phyloP scores from a whole-genome alignment of 306 rosid genomes.

The Begonia masoniana region DNA sequence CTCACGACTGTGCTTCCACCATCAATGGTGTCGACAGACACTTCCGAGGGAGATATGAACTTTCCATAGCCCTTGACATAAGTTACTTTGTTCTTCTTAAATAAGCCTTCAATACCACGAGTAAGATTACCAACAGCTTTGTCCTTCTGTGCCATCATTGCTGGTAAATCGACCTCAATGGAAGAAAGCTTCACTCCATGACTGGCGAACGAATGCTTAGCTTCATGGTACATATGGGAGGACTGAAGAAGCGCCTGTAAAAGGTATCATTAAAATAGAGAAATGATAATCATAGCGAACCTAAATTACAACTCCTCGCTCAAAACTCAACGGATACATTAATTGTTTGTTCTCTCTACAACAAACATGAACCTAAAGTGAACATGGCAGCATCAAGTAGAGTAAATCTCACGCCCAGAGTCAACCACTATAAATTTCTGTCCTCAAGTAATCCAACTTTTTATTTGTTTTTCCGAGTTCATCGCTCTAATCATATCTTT shows the following conservation, averaged over 20 bases:
- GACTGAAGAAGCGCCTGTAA: constrained; percentile 90
- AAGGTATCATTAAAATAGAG: neutral
- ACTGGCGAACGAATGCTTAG: constrained; percentile 63
- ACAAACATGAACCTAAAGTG: too few relatives aligned
- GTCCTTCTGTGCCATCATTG: constrained; percentile 91
- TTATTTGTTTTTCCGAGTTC: too few relatives aligned
- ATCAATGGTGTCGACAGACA: constrained; percentile 67
- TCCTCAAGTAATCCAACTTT: too few relatives aligned
- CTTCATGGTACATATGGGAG: constrained; percentile 95
- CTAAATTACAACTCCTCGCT: too few relatives aligned
- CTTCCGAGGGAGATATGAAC: constrained; percentile 67
- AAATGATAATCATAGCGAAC: too few relatives aligned
- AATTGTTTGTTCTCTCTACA: too few relatives aligned
- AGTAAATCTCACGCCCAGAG: too few relatives aligned
- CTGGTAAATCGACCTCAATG: constrained; percentile 80
- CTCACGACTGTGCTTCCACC: constrained; percentile 67
- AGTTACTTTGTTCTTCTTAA: constrained; percentile 93
- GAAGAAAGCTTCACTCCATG: constrained; percentile 82
- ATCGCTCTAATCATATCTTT: too few relatives aligned
- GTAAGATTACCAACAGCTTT: constrained; percentile 85
- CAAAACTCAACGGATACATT: too few relatives aligned
- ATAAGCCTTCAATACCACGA: constrained; percentile 81
- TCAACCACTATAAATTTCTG: too few relatives aligned
- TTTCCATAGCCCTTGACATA: constrained; percentile 96
- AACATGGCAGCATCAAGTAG: too few relatives aligned